Conservation (phyloP, 1,284 basidiomycete genomes). For the Trametes sp. region DNA sequence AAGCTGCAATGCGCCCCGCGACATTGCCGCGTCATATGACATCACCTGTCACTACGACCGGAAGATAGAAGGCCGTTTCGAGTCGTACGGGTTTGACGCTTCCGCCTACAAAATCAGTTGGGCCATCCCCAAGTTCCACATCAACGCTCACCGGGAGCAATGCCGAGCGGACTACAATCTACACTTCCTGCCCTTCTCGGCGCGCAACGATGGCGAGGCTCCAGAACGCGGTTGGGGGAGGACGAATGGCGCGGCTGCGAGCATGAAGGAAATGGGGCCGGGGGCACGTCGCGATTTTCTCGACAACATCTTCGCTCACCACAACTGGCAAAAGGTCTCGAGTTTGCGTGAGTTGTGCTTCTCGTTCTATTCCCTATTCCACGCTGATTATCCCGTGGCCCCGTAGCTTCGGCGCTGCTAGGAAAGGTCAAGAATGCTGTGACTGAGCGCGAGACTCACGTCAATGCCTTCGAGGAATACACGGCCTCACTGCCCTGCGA, state of each 20-base stretch:
- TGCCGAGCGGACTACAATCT: conserved; percentile 13
- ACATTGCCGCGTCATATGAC: conserved; percentile 24
- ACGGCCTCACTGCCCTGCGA: neutral
- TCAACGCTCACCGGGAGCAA: conserved; percentile 9
- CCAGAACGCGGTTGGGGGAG: conserved; percentile 12
- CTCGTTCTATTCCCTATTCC: neutral
- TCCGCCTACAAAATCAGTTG: neutral
- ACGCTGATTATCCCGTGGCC: neutral
- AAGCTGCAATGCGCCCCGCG: neutral
- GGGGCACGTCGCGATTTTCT: conserved; percentile 15
- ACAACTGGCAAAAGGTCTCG: conserved; percentile 18
- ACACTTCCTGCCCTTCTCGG: conserved; percentile 7
- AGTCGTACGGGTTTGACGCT: conserved; percentile 4
- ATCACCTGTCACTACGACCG: conserved; percentile 32
- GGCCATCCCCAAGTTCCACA: conserved; percentile 19
- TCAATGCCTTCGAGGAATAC: conserved; percentile 3
- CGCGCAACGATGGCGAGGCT: conserved; percentile 18
- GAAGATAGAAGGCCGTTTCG: conserved; percentile 5
- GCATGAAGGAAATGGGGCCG: conserved; percentile 26
- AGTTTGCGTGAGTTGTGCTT: conserved; percentile 4
- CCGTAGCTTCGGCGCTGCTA: neutral
- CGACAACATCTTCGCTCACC: conserved; percentile 18
- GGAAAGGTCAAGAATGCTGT: conserved; percentile 12
- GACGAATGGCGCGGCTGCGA: conserved; percentile 10
- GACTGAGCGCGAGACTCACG: conserved; percentile 6